Evolutionary conservation across 1,139 yeast genomes (phyloP).

Genomic region (Candida glucosophila): DNA sequence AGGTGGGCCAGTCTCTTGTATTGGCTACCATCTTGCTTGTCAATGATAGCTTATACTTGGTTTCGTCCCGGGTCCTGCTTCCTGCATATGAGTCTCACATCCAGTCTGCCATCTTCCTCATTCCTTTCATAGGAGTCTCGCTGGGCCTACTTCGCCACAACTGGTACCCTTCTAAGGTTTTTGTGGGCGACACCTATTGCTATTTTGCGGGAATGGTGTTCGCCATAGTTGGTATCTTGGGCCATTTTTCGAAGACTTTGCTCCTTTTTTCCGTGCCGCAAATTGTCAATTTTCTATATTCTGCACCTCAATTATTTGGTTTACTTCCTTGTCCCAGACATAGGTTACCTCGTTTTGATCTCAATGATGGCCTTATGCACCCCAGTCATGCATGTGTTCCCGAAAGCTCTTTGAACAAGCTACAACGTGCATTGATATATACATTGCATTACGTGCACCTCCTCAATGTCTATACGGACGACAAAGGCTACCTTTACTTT

Average conservation of each 20-base stretch:
- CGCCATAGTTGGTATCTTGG: slow-evolving; percentile 92
- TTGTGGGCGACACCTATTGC: slow-evolving; percentile 97
- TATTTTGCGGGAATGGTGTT: slow-evolving; percentile 98
- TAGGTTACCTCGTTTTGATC: slow-evolving; percentile 72
- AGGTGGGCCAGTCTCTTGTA: slow-evolving; percentile 88
- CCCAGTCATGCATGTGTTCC: slow-evolving; percentile 43
- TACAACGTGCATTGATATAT: slow-evolving; percentile 9
- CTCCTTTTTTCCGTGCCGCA: slow-evolving; percentile 83
- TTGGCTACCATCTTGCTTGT: slow-evolving; percentile 60
- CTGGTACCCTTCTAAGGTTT: slow-evolving; percentile 86
- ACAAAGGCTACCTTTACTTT: slow-evolving; percentile 23
- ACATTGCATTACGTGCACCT: not conserved
- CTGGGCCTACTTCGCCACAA: slow-evolving; percentile 68
- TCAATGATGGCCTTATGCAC: slow-evolving; percentile 60
- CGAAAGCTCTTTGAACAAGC: slow-evolving; percentile 2
- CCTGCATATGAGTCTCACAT: slow-evolving; percentile 79
- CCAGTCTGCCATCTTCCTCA: slow-evolving; percentile 66
- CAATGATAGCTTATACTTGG: slow-evolving; percentile 69
- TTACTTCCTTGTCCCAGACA: slow-evolving; percentile 94
- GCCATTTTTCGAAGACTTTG: slow-evolving; percentile 92
- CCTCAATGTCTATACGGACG: not conserved
- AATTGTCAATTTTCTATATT: slow-evolving; percentile 78
- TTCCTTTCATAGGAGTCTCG: slow-evolving; percentile 86
- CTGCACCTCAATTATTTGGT: slow-evolving; percentile 82
- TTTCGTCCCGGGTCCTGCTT: slow-evolving; percentile 27